phyloP scores from a whole-genome alignment of 208 protist species.

The Leishmania amazonensis region DNA sequence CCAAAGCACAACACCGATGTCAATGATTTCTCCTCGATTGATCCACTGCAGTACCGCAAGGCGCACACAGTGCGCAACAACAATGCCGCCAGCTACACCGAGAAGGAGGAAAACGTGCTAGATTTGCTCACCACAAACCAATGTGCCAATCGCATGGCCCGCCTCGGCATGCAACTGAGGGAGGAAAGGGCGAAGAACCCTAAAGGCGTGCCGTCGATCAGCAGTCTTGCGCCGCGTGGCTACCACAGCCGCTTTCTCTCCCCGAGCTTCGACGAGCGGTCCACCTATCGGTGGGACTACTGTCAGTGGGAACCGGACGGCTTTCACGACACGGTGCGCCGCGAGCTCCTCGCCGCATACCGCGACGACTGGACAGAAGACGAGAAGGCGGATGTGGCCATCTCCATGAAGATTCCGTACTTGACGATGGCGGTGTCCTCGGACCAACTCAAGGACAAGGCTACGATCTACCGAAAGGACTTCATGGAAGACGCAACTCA shows the following conservation, averaged over 20 bases:
- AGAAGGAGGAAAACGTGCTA: constrained; percentile 28
- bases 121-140: constrained; percentile 67
- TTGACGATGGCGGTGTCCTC: constrained; percentile 64
- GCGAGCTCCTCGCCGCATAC: constrained; percentile 53
- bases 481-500: constrained; percentile 41
- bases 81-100: constrained; percentile 33
- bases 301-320: constrained; percentile 39
- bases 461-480: constrained; percentile 70
- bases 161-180: constrained; percentile 49
- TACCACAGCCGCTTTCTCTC: constrained; percentile 35
- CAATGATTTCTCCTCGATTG: constrained; percentile 49
- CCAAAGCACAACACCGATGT: constrained; percentile 32
- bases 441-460: constrained; percentile 35
- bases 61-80: constrained; percentile 48
- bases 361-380: constrained; percentile 64
- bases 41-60: constrained; percentile 48
- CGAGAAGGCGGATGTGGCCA: constrained; percentile 63
- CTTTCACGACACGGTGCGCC: constrained; percentile 25
- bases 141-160: constrained; percentile 41
- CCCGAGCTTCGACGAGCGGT: constrained; percentile 61
- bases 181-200: constrained; percentile 25
- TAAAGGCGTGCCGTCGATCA: constrained; percentile 4
- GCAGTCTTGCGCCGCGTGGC: constrained; percentile 11
- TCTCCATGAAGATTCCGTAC: constrained; percentile 69
- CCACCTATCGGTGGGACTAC: constrained; percentile 84